Base-by-base conservation (phyloP, 257 asterid genomes). In the Solanum paucissectum region DNA sequence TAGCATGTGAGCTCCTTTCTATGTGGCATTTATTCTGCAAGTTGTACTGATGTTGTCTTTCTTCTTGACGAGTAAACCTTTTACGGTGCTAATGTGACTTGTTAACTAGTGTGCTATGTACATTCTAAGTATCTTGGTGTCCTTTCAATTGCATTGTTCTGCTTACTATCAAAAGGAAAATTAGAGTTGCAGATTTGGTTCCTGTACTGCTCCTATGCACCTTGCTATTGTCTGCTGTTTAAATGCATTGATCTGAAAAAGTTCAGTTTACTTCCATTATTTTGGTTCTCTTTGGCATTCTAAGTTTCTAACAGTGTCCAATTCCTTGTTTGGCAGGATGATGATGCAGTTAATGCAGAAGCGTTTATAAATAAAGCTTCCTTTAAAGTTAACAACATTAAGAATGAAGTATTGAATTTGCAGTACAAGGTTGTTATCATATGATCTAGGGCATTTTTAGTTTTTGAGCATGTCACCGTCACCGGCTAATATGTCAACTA, bases 281-380 rank as follows among this genome's bases (percentile, higher is more conserved):
- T 42, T 77, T 81, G 27, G 85, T 29, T 46, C 85, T 46, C 29
- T 32, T 82, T 82, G 71, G 40, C 69, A 52, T 82, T 49, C 71
- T 77, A 77, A 42, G 72, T 49, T 77, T 42, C 64, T 82, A 49
- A 82, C 69, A 27, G 71, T 71, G 29, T 86, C 64, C 52, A 44
- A 64, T 60, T 84, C 68, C 87, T 87, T 88, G 83, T 46, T 84
- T 87, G 91, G 87, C 91, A 97, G 99, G 99, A 97, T 91, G 99
- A 97, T 87, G 99, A 96, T 90, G 98, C 99, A 27, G 98, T 94
- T 86, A 96, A 94, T 93, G 99, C 99, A 20, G 99, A 97, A 92
- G 98, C 98, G 85, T 97, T 97, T 90, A 97, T 97, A 71, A 95
- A 96, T 88, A 97, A 97, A 92, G 99, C 99, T 91, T 97, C 99